These are phyloP conservation scores for Alternaria sp. DNA, from an alignment of 2,329 filamentous ascomycete genomes.

Conservation along the genomic window DNA sequence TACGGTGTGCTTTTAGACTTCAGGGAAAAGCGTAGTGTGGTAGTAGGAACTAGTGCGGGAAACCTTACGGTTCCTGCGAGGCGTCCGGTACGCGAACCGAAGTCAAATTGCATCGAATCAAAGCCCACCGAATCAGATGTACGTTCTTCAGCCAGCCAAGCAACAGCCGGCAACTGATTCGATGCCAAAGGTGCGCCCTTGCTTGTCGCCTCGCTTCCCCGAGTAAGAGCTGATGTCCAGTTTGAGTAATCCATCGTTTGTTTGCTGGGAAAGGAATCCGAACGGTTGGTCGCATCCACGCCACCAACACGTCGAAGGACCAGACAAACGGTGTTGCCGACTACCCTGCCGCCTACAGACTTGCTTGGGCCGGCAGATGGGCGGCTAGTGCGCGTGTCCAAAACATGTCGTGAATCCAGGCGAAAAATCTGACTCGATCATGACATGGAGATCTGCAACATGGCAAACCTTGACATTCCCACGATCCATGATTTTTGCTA, in stretches of 20 bases:
- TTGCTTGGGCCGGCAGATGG: neutral
- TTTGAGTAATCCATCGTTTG: neutral
- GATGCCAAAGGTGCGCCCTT: neutral
- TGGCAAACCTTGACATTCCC: neutral
- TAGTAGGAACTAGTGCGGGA: neutral
- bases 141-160: no score
- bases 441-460: neutral
- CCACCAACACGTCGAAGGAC: slow-evolving; percentile 8
- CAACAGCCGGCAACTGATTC: no score
- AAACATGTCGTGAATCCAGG: neutral
- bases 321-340: neutral
- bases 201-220: neutral
- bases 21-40: neutral
- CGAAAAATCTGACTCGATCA: neutral
- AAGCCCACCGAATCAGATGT: no score
- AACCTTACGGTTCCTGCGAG: neutral
- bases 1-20: no score
- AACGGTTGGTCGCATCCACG: neutral
- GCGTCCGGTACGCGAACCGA: neutral
- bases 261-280: slow-evolving; percentile 3
- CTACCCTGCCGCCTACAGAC: neutral
- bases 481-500: neutral
- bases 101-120: neutral
- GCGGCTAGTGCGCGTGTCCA: neutral
- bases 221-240: neutral